Base-by-base conservation (phyloP, 2,329 filamentous ascomycete species). In the Exserohilum rostratum region DNA sequence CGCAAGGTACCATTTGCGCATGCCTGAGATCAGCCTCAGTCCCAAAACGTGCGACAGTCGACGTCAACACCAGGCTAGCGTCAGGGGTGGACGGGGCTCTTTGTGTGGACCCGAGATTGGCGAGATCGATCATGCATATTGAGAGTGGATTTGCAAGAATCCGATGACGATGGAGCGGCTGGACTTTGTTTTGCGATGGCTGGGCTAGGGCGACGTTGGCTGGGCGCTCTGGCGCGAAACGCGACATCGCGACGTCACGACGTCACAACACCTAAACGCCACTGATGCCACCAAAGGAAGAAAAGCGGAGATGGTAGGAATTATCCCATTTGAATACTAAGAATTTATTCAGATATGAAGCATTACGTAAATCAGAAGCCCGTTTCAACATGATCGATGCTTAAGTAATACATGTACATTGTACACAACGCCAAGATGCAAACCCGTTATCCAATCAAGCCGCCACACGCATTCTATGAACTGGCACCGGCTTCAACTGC, bases 401-500 rank as follows among this genome's bases (percentile, higher is more conserved):
- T 43, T 20, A 31, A 17, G 15, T 13, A 59, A 50, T 58, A 55
- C 50, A 50, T 49, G 46, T 53, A 45, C 31, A 55, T 57, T 52
- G 34, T 17, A 46, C 30, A 46, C 30, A 37, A 54, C 42, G 43
- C 43, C 46, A 20, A 51, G 35, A 47, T 46, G 49, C 58, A 53
- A 25, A 33, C 34, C 33, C 29, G 25, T 34, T 22, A 25, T 53
- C 22, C 51, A 35, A 39, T 25, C 10, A 44, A 27, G 15, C 35
- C 35, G 20, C 20, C 3, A 20, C 27, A 22, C n/a, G 11, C 18
- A 15, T 47, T 18, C 50, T 69, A 71, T 30, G 71, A 62, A 44
- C 66, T 68, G 2, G 70, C 25, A 46, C 58, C 65, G 11, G 69
- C 72, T 38, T 76, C 72, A 4, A 58, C 65, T 7, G 62, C 71